Base-by-base conservation (phyloP, 1,284 basidiomycete genomes). In the Entoloma clypeatum region DNA sequence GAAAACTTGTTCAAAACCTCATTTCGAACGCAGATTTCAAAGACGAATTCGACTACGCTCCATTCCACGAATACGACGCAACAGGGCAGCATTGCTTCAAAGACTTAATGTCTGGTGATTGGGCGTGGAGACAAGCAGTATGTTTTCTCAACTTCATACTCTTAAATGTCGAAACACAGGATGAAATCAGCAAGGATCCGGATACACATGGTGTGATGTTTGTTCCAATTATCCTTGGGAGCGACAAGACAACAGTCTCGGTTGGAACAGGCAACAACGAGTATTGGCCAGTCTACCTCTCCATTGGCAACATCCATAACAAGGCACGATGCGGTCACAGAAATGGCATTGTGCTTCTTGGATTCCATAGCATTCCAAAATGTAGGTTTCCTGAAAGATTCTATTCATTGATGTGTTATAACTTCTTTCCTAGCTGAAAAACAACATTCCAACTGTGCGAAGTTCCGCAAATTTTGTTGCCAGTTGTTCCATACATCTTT, bases 161-260 rank as follows among this genome's bases (percentile, higher is more conserved):
- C 14, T 4, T 36, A 2, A 7, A n/a, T 27, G 21, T 13, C n/a
- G n/a, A n/a, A n/a, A n/a, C n/a, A 7, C 19, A 49, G 47, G 43
- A 50, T 29, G 21, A 25, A 7, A 33, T 47, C 1, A 31, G 32
- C 3, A 23, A 48, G 17, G 53, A 61, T 34, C 33, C 29, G 4
- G 26, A 33, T 3, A 56, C 44, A 4, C 43, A 52, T 31, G 57
- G 59, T 5, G 47, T 48, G 0, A 50, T 49, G 11, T 58, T 58
- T 18, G 41, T 55, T 3, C 56, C 53, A 0, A 36, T 61, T 11
- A 56, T 64, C 9, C 43, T 59, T 0, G 57, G 61, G 0, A 59
- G 57, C 16, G 50, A 64, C 46, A 64, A 64, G 33, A 64, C 54
- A 0, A 64, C 58, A 0, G 55, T 63, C 2, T 63, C 59, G 1